Percentiles rank a stretch among this genome's conserved stretches.
phyloP scores from a whole-genome alignment of 1,284 basidiomycete species.

The Sanghuangporus weigelae region DNA sequence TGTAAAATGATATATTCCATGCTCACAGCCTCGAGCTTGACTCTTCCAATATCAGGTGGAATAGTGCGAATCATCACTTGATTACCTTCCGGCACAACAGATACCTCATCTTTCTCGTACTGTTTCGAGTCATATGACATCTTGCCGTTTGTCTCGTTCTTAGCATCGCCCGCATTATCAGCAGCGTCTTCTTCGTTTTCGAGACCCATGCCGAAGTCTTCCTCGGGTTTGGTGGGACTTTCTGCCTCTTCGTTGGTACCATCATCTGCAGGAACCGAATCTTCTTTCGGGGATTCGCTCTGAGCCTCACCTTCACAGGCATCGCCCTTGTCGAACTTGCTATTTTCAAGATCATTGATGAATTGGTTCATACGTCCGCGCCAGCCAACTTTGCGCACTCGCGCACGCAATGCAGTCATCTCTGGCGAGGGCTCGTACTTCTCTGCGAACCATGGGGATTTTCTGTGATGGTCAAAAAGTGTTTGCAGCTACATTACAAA shows the following conservation, averaged over 20 bases:
- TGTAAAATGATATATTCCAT: neutral
- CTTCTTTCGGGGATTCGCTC: conserved; percentile 32
- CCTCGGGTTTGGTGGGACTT: conserved; percentile 29
- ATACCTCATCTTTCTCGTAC: conserved; percentile 67
- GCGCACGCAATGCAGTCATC: conserved; percentile 59
- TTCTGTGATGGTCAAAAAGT: conserved; percentile 88
- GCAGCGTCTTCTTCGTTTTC: conserved; percentile 65
- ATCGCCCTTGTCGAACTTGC: conserved; percentile 65
- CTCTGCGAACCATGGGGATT: conserved; percentile 92
- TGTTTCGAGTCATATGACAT: conserved; percentile 39
- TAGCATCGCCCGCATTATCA: conserved; percentile 50
- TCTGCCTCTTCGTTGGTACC: conserved; percentile 27
- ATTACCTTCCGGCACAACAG: conserved; percentile 73
- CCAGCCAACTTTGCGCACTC: conserved; percentile 80
- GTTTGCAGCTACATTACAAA: conserved; percentile 77
- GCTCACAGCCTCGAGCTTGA: conserved; percentile 82
- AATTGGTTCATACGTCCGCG: conserved; percentile 68
- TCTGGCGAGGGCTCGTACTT: conserved; percentile 80
- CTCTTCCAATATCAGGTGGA: conserved; percentile 82
- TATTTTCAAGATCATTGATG: conserved; percentile 72
- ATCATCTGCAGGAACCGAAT: conserved; percentile 28
- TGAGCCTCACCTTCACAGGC: conserved; percentile 40
- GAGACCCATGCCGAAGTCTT: conserved; percentile 62
- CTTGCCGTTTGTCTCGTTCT: conserved; percentile 54
- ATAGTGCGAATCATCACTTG: conserved; percentile 94